A percentile compares a stretch with the other conserved stretches of the same genome.
Conservation (phyloP, 331 rosid species). For the Quercus phellos region DNA sequence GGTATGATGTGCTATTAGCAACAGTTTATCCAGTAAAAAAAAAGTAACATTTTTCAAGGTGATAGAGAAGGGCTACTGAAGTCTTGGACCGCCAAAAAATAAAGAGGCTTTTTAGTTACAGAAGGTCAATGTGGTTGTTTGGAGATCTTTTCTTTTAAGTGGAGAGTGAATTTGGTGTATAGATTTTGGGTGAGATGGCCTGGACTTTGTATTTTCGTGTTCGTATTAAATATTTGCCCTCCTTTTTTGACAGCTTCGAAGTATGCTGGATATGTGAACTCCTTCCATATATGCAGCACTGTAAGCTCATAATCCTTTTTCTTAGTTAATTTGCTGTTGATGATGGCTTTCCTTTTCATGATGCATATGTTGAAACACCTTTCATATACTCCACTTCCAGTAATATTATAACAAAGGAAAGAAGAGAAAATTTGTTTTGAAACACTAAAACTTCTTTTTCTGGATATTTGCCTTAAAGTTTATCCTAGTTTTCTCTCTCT, state of each 20-base stretch:
- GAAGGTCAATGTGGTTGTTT: neutral
- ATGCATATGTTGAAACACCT: neutral
- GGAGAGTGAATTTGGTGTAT: neutral
- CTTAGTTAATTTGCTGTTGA: neutral
- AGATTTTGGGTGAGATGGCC: neutral
- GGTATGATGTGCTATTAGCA: neutral
- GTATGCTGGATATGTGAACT: constrained; percentile 84
- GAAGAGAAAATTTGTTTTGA: too few species aligned
- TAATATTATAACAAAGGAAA: neutral
- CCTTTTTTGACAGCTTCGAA: constrained; percentile 71
- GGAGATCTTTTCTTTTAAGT: neutral
- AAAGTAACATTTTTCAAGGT: neutral
- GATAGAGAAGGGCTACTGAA: neutral
- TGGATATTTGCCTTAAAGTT: neutral
- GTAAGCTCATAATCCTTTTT: constrained; percentile 40
- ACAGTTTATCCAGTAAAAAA: neutral
- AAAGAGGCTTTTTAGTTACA: neutral
- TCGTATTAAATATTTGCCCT: neutral
- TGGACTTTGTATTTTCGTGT: neutral
- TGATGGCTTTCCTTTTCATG: neutral
- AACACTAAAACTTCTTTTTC: neutral
- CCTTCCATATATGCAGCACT: constrained; percentile 90
- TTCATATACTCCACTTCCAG: neutral
- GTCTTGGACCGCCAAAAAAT: neutral
- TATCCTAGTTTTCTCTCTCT: neutral